A percentile compares a stretch with the other conserved stretches of the same genome.
phyloP scores from a whole-genome alignment of 2,329 filamentous ascomycete genomes.

The Myrmaecium sp. region DNA sequence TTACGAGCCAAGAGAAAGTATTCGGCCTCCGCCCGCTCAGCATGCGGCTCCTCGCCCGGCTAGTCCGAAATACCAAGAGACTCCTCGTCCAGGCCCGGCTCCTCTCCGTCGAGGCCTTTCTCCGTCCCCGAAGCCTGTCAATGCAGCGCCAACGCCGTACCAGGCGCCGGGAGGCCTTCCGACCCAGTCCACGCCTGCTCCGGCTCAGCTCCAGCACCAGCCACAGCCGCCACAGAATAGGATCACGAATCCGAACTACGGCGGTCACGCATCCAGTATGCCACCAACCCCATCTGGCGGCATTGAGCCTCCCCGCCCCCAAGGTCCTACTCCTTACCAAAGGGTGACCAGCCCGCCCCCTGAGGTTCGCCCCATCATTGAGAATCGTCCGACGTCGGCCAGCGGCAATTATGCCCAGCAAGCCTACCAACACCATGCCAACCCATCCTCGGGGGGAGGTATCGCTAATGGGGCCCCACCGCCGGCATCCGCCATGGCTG shows the following conservation, averaged over 20 bases:
- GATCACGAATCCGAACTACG: slow-evolving; percentile 30
- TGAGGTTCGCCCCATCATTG: slow-evolving; percentile 66
- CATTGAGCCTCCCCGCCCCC: slow-evolving; percentile 27
- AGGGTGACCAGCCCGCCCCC: slow-evolving; percentile 62
- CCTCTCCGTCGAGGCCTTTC: slow-evolving; percentile 34
- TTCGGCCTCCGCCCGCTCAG: slow-evolving; percentile 49
- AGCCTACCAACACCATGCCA: slow-evolving; percentile 60
- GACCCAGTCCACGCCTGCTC: slow-evolving; percentile 11
- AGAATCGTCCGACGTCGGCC: slow-evolving; percentile 80
- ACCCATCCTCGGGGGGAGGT: slow-evolving; percentile 37
- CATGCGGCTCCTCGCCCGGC: slow-evolving; percentile 50
- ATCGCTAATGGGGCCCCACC: slow-evolving; percentile 54
- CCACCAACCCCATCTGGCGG: slow-evolving; percentile 41
- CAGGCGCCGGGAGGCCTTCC: slow-evolving; percentile 14
- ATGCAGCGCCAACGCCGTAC: slow-evolving; percentile 36
- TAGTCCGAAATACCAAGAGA: slow-evolving; percentile 59
- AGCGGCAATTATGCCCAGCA: slow-evolving; percentile 72
- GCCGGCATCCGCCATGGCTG: slow-evolving; percentile 46
- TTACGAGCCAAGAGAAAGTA: slow-evolving; percentile 60
- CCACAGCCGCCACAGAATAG: slow-evolving; percentile 32
- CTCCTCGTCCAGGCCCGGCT: slow-evolving; percentile 36
- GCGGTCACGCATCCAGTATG: slow-evolving; percentile 21
- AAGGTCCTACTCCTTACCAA: slow-evolving; percentile 47
- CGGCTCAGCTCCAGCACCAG: slow-evolving; percentile 27
- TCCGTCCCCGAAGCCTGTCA: slow-evolving; percentile 42